A percentile compares a stretch with the other conserved stretches of the same genome.
These are phyloP conservation scores for Angomonas deanei DNA, from an alignment of 208 protist genomes.

Conservation along the genomic window DNA sequence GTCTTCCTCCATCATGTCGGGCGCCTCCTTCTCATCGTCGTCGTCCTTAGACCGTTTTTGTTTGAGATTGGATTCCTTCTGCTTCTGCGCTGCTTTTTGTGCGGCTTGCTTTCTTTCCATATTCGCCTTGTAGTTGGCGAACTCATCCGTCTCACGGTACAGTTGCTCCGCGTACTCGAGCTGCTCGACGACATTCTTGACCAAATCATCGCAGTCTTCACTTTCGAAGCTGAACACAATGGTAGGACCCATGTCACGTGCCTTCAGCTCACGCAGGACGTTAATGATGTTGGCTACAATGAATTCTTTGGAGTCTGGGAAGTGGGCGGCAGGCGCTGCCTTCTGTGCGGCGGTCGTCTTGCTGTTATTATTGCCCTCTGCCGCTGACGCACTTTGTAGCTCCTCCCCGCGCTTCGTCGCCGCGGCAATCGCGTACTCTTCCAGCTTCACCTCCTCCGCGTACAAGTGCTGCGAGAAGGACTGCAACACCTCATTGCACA, in stretches of 20 bases:
- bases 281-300: conserved; percentile 75
- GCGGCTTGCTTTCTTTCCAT: conserved; percentile 66
- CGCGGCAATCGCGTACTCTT: conserved; percentile 42
- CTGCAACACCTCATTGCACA: conserved; percentile 50
- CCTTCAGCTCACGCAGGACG: conserved; percentile 86
- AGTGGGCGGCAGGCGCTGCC: conserved; percentile 12
- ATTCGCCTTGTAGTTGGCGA: conserved; percentile 54
- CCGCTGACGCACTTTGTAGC: conserved; percentile 9
- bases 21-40: conserved; percentile 49
- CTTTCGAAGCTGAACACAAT: conserved; percentile 91
- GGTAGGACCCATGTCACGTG: conserved; percentile 80
- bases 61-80: conserved; percentile 74
- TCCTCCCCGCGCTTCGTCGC: conserved; percentile 22
- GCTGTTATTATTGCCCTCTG: conserved; percentile 7
- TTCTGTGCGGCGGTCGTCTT: too few relatives aligned
- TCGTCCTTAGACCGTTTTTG: conserved; percentile 65
- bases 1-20: conserved; percentile 44
- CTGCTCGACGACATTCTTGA: conserved; percentile 62
- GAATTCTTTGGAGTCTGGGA: conserved; percentile 82
- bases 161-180: conserved; percentile 73
- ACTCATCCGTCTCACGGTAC: conserved; percentile 86
- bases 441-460: conserved; percentile 60
- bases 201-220: conserved; percentile 84
- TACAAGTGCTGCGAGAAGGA: conserved; percentile 70
- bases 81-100: conserved; percentile 43